Conservation (phyloP, 352 stramenopile species). For the Phytophthora meadii region DNA sequence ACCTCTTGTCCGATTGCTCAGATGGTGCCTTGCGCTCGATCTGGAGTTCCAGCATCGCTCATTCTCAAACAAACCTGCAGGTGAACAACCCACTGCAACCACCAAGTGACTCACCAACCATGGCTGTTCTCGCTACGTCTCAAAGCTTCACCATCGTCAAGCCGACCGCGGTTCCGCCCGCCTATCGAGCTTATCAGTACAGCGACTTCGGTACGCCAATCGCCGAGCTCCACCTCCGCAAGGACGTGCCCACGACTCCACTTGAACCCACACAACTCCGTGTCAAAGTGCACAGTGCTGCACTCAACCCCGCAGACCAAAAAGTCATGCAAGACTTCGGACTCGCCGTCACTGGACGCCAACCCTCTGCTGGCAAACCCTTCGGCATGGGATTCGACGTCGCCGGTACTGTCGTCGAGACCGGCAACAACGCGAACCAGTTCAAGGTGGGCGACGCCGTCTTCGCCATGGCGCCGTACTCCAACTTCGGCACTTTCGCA, state of each 20-base stretch:
- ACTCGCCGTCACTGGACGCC: slow-evolving; percentile 18
- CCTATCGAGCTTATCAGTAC: slow-evolving; percentile 32
- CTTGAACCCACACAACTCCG: slow-evolving; percentile 43
- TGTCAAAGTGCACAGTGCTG: slow-evolving; percentile 59
- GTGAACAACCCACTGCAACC: slow-evolving; percentile 12
- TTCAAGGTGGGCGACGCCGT: slow-evolving; percentile 38
- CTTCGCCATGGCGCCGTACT: slow-evolving; percentile 23
- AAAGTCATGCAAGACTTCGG: slow-evolving; percentile 46
- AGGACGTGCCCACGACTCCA: background rate
- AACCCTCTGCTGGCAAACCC: slow-evolving; percentile 28
- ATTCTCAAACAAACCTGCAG: slow-evolving; percentile 1
- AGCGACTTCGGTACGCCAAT: slow-evolving; percentile 16
- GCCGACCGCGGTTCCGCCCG: background rate
- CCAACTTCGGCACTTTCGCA: slow-evolving; percentile 26
- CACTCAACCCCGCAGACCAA: slow-evolving; percentile 71
- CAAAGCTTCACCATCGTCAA: slow-evolving; percentile 4
- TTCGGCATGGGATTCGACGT: slow-evolving; percentile 47
- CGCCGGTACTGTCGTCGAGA: slow-evolving; percentile 39
- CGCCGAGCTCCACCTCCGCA: slow-evolving; percentile 21
- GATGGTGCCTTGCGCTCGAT: background rate
- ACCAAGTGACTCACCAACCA: slow-evolving; percentile 1
- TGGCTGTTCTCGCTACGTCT: slow-evolving; percentile 10
- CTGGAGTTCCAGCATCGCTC: background rate
- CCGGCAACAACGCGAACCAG: slow-evolving; percentile 33
- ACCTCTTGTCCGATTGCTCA: slow-evolving; percentile 10